Conservation (phyloP, 129 eudicot genomes). For the Pseudognaphalium luteoalbum region DNA sequence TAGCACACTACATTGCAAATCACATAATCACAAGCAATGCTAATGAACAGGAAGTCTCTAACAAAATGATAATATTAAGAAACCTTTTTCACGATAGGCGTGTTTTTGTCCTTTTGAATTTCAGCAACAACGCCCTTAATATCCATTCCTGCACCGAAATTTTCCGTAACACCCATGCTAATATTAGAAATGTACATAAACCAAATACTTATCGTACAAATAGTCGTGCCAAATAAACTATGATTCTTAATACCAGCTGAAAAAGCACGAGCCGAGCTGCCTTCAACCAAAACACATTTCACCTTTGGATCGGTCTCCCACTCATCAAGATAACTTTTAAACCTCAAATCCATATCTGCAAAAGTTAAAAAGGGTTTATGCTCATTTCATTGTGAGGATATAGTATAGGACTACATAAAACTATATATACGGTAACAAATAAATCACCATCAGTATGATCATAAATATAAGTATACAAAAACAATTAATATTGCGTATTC, state of each 20-base stretch:
- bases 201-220: background rate
- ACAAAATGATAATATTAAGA: constrained; percentile 18
- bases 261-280: constrained; percentile 93
- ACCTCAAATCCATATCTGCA: constrained; percentile 89
- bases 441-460: too few species aligned
- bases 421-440: background rate
- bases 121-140: constrained; percentile 98
- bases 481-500: background rate
- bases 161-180: constrained; percentile 21
- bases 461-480: too few species aligned
- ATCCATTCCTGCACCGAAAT: constrained; percentile 99
- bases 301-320: constrained; percentile 89
- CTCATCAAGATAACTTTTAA: constrained; percentile 78
- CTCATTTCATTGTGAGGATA: too few species aligned
- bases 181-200: constrained; percentile 9
- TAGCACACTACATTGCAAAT: constrained; percentile 18
- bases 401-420: background rate
- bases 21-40: constrained; percentile 15
- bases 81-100: constrained; percentile 96
- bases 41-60: constrained; percentile 2
- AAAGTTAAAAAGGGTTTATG: background rate
- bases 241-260: constrained; percentile 66
- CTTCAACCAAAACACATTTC: constrained; percentile 81
- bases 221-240: background rate
- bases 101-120: constrained; percentile 86